Base-by-base conservation (phyloP, 768 basidiomycete species). In the Gloeopeniophorella convolvens region DNA sequence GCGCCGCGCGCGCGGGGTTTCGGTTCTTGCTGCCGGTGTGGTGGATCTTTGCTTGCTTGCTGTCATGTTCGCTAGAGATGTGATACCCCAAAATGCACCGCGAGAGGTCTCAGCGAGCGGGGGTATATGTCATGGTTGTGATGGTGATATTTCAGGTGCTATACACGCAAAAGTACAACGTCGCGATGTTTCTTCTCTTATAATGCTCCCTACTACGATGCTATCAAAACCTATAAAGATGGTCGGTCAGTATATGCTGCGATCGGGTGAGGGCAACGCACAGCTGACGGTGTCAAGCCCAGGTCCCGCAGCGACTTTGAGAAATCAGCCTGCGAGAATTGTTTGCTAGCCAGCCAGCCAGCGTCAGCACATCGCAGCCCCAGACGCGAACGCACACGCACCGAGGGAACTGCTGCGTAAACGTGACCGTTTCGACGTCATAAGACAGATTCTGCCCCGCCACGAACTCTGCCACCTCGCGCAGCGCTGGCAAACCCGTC, bases 281-380 rank as follows among this genome's bases (percentile, higher is more conserved):
- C 92, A 44, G 93, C 92, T 46, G 90, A 93, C 1, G 93, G 93
- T 16, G 91, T 93, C 54, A 97, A 70, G 4, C 90, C 93, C 24
- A 95, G 76, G 48, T 91, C 88, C 51, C 80, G 79, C 58, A 97
- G 65, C 18, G 83, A 82, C 65, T 82, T 85, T n/a, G 75, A 75
- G 62, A 92, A 86, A 60, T 97, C 93, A 5, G 73, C 68, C 3
- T 66, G 70, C 20, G 78, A 64, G 64, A 89, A 96, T 18, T 75
- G 76, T 80, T 92, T 94, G 68, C 91, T 93, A 58, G 18, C 31
- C 9, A 32, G 21, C 21, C 11, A 30, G 31, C 39, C 12, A 48
- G 26, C 30, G 32, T 44, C 20, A 26, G 40, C 9, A 21, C 13
- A 20, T 23, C 24, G 39, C 35, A 42, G 13, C 20, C 11, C 4